These are phyloP conservation scores for Monilinia polystroma DNA, from an alignment of 2,329 filamentous ascomycete species.

Conservation along the genomic window DNA sequence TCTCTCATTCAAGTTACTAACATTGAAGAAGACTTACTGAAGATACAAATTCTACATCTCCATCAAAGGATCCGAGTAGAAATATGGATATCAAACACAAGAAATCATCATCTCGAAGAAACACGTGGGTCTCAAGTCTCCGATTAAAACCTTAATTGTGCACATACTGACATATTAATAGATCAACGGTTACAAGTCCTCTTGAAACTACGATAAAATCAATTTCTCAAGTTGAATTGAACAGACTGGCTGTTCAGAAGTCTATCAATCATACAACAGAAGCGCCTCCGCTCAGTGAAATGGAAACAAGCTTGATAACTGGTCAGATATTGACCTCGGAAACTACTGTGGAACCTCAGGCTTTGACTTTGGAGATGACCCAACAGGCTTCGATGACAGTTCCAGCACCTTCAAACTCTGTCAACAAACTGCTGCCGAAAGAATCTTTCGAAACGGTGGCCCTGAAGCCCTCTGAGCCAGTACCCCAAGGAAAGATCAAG, in stretches of 20 bases:
- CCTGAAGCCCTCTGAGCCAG: not conserved
- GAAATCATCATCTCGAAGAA: constrained; percentile 18
- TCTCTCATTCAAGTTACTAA: not conserved
- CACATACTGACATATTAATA: constrained; percentile 14
- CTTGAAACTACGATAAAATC: constrained; percentile 10
- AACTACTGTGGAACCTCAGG: not conserved
- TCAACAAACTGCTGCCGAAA: not conserved
- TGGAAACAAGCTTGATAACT: not conserved
- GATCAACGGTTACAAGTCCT: constrained; percentile 17
- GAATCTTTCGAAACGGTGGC: not conserved
- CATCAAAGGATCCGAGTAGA: constrained; percentile 1
- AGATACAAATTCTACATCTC: not conserved
- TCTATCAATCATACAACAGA: not conserved
- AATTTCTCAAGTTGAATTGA: not conserved
- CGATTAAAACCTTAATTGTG: not conserved
- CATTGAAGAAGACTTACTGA: not conserved
- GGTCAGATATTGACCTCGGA: not conserved
- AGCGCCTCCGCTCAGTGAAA: too few species aligned
- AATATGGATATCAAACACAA: constrained; percentile 8
- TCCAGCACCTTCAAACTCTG: not conserved
- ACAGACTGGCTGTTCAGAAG: not conserved
- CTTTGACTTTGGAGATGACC: not conserved
- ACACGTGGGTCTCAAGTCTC: constrained; percentile 21
- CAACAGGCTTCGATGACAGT: not conserved
- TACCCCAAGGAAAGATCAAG: constrained; percentile 9